Conservation (phyloP, 805 yeast species). For the Saccharomycopsis capsularis region DNA sequence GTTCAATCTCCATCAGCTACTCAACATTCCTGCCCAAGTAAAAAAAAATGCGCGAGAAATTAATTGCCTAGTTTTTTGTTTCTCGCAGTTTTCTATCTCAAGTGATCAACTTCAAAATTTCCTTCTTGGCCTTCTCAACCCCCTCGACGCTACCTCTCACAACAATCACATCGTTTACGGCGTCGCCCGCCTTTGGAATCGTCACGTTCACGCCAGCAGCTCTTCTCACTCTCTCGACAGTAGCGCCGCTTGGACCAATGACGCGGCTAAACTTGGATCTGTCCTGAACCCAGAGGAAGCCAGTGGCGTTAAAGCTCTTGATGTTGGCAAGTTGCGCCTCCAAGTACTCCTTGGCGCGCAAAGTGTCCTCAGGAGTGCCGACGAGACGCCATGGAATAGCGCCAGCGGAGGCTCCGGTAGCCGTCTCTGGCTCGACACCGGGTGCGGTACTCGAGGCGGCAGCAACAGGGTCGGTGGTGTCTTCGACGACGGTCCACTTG, state of each 20-base stretch:
- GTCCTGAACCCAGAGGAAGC: slow-evolving; percentile 56
- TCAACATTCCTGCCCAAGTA: too few species aligned
- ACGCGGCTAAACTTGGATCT: slow-evolving; percentile 49
- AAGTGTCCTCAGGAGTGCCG: slow-evolving; percentile 44
- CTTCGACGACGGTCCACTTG: slow-evolving; percentile 41
- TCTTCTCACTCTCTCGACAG: slow-evolving; percentile 53
- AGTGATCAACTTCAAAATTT: slow-evolving; percentile 28
- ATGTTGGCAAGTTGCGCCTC: slow-evolving; percentile 43
- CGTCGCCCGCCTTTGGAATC: slow-evolving; percentile 55
- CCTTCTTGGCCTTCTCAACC: slow-evolving; percentile 43
- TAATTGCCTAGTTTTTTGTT: too few species aligned
- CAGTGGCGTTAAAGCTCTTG: slow-evolving; percentile 40
- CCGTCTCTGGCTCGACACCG: too few species aligned
- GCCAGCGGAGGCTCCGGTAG: slow-evolving; percentile 8
- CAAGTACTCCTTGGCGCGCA: slow-evolving; percentile 46
- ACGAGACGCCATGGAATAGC: slow-evolving; percentile 62
- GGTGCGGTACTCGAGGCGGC: too few species aligned
- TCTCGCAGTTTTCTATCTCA: too few species aligned
- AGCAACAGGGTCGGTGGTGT: slow-evolving; percentile 26
- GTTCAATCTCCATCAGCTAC: too few species aligned
- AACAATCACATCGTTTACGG: slow-evolving; percentile 45
- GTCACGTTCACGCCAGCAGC: slow-evolving; percentile 50
- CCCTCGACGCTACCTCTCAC: slow-evolving; percentile 54
- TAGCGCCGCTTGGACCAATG: slow-evolving; percentile 73
- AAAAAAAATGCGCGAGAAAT: too few species aligned